A percentile compares a stretch with the other conserved stretches of the same genome.
Conservation (phyloP, 2,329 filamentous ascomycete genomes). For the Coniochaeta prunicola region DNA sequence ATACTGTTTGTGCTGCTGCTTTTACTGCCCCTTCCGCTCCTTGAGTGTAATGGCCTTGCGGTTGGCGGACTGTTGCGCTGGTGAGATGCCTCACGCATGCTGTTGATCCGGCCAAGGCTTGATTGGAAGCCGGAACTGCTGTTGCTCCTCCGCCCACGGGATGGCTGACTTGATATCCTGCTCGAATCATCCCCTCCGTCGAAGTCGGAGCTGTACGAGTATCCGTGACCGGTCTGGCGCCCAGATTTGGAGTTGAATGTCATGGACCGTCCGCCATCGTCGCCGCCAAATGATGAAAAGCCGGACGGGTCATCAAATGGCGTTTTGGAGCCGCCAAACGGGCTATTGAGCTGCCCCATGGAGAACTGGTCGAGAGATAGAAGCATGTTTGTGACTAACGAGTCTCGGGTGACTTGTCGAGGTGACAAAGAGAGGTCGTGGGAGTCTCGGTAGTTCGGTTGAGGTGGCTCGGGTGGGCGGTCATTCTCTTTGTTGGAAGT, state of each 20-base stretch:
- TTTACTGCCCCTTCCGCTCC: constrained; percentile 61
- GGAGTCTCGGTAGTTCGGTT: constrained; percentile 48
- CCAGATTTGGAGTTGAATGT: constrained; percentile 18
- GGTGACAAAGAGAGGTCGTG: constrained; percentile 82
- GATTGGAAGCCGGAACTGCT: constrained; percentile 68
- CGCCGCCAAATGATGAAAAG: constrained; percentile 20
- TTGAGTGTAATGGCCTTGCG: constrained; percentile 40
- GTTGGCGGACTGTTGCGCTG: constrained; percentile 29
- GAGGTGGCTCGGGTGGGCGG: constrained; percentile 19
- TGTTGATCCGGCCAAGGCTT: constrained; percentile 54
- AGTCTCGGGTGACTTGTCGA: constrained; percentile 73
- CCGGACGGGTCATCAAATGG: constrained; percentile 30
- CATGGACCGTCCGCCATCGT: constrained; percentile 15
- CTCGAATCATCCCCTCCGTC: constrained; percentile 49
- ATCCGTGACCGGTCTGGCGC: constrained; percentile 29
- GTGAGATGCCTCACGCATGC: constrained; percentile 43
- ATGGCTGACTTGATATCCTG: constrained; percentile 42
- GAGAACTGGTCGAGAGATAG: constrained; percentile 83
- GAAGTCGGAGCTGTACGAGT: constrained; percentile 57
- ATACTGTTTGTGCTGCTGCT: constrained; percentile 66
- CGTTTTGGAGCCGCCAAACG: constrained; percentile 15
- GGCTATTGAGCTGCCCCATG: constrained; percentile 34
- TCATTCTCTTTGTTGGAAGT: constrained; percentile 25
- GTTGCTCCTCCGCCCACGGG: constrained; percentile 65
- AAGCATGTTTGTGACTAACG: constrained; percentile 92